Percentiles rank a stretch among this genome's conserved stretches.
Conservation (phyloP, 192 early-diverging fungal species). For the Dissophora ornata region DNA sequence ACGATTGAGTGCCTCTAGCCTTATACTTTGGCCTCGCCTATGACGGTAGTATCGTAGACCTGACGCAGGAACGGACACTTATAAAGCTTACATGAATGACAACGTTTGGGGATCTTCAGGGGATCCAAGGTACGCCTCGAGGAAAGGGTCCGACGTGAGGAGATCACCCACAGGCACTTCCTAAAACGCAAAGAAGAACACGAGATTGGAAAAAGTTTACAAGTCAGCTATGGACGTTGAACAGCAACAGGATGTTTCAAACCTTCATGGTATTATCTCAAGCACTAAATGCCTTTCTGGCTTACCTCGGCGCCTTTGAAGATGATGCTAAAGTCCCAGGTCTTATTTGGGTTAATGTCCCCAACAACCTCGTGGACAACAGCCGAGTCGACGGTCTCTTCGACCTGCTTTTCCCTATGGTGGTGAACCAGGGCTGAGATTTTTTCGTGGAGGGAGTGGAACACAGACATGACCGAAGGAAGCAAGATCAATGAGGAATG, state of each 20-base stretch:
- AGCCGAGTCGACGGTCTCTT: background rate
- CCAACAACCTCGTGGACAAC: background rate
- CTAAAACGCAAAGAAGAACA: too few relatives aligned
- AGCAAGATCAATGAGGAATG: background rate
- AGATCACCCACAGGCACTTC: conserved; percentile 41
- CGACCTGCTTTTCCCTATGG: conserved; percentile 8
- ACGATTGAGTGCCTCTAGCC: background rate
- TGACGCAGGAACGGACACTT: background rate
- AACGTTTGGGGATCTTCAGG: conserved; percentile 20
- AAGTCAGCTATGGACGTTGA: too few relatives aligned
- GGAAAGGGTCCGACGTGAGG: conserved; percentile 30
- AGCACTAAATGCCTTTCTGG: too few relatives aligned
- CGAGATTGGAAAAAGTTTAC: too few relatives aligned
- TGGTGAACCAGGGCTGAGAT: conserved; percentile 24
- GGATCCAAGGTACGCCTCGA: conserved; percentile 34
- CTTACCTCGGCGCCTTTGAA: conserved; percentile 42
- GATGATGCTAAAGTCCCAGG: conserved; percentile 39
- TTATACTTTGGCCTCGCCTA: too few relatives aligned
- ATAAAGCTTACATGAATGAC: conserved; percentile 23
- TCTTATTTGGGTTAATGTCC: conserved; percentile 17
- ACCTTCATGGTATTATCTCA: too few relatives aligned
- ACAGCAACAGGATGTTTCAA: background rate
- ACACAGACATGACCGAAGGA: conserved; percentile 7
- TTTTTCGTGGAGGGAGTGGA: conserved; percentile 30
- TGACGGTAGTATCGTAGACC: too few relatives aligned